These are phyloP conservation scores for Triticum urartu DNA, from an alignment of 176 grass and related monocot genomes.

Conservation along the genomic window DNA sequence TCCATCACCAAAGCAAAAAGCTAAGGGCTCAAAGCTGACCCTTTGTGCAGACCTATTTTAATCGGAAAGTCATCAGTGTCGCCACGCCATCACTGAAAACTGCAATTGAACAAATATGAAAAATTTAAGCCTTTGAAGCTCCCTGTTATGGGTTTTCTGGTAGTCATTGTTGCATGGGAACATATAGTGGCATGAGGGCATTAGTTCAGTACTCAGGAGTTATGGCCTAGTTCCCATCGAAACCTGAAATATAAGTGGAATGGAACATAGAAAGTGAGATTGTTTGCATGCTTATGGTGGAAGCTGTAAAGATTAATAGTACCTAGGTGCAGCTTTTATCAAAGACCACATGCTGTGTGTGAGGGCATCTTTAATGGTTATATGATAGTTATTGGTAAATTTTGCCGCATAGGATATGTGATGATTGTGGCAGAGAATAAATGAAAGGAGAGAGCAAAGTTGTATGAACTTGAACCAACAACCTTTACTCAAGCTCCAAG, in stretches of 20 bases:
- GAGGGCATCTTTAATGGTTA: neutral
- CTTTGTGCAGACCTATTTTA: too few relatives aligned
- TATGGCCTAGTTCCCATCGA: neutral
- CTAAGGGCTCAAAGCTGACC: too few relatives aligned
- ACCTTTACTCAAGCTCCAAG: neutral
- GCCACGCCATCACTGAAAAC: too few relatives aligned
- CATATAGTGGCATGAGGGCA: neutral
- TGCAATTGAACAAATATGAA: neutral
- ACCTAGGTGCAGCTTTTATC: neutral
- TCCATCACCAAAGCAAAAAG: too few relatives aligned
- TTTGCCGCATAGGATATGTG: neutral
- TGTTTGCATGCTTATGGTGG: neutral
- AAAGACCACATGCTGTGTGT: neutral
- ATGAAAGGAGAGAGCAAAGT: neutral
- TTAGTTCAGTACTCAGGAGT: neutral
- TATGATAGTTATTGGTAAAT: neutral
- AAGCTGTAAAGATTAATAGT: neutral
- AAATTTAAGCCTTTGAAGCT: neutral
- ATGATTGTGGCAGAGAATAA: neutral
- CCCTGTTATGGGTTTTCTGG: neutral
- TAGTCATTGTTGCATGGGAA: slow-evolving; percentile 1
- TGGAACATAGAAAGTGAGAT: slow-evolving; percentile 1
- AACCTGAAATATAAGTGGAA: slow-evolving; percentile 18
- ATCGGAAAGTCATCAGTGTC: too few relatives aligned
- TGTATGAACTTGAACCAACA: neutral